These are phyloP conservation scores for Corrigiola litoralis DNA, from an alignment of 179 eudicot genomes.

Conservation along the genomic window DNA sequence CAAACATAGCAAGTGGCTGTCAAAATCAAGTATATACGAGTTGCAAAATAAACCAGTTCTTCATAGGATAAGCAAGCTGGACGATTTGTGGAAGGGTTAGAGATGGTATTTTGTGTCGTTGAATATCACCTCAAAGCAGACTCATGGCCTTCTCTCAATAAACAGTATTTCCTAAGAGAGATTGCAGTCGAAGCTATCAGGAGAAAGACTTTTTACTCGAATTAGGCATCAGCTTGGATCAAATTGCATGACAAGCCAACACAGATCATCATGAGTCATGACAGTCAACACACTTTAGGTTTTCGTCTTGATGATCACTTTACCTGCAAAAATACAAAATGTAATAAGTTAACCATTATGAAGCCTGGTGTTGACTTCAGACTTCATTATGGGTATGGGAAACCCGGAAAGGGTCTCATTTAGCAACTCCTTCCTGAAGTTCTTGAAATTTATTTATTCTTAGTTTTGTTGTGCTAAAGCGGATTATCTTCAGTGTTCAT, in stretches of 20 bases:
- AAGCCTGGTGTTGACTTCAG: background rate
- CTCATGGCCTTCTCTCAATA: background rate
- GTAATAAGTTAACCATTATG: too few species aligned
- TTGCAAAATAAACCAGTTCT: background rate
- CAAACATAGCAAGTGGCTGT: background rate
- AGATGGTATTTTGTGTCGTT: background rate
- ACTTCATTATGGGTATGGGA: background rate
- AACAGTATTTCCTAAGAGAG: too few species aligned
- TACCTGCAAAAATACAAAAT: too few species aligned
- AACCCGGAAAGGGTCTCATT: background rate
- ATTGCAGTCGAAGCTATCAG: too few species aligned
- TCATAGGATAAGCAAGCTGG: background rate
- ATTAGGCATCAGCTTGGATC: too few species aligned
- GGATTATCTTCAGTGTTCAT: background rate
- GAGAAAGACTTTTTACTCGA: too few species aligned
- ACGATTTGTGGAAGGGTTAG: background rate
- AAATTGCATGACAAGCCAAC: too few species aligned
- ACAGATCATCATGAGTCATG: too few species aligned
- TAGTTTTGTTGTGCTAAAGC: background rate
- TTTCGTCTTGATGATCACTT: too few species aligned
- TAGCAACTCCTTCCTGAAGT: background rate
- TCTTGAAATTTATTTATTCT: background rate
- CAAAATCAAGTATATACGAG: too few species aligned
- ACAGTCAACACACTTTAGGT: too few species aligned
- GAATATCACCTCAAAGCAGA: too few species aligned